These are phyloP conservation scores for Gelatoporia subvermispora DNA, from an alignment of 768 basidiomycete species.

Conservation along the genomic window DNA sequence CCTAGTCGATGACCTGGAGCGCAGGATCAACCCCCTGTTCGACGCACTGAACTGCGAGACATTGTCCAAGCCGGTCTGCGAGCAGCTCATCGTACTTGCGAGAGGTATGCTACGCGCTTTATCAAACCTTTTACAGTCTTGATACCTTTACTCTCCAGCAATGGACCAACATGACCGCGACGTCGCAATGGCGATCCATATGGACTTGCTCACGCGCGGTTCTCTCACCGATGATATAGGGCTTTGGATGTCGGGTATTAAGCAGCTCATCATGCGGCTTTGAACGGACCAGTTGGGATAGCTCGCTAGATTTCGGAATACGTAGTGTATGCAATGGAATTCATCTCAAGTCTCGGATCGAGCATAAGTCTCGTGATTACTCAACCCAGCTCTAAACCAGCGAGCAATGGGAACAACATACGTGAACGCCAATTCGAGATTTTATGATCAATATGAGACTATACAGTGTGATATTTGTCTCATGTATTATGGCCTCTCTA, in stretches of 20 bases:
- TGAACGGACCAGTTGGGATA: slow-evolving; percentile 17
- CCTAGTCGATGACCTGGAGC: slow-evolving; percentile 81
- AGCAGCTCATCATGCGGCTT: slow-evolving; percentile 77
- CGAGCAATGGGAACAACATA: too few species aligned
- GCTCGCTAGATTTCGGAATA: too few species aligned
- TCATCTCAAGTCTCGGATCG: too few species aligned
- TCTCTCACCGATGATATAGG: slow-evolving; percentile 81
- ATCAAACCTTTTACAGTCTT: neutral
- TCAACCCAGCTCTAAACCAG: too few species aligned
- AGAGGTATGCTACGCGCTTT: slow-evolving; percentile 48
- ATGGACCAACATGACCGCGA: slow-evolving; percentile 78
- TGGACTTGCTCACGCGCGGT: slow-evolving; percentile 76
- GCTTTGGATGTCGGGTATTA: slow-evolving; percentile 84
- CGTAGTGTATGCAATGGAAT: too few species aligned
- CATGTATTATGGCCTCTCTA: too few species aligned
- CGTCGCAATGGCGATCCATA: slow-evolving; percentile 76
- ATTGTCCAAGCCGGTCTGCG: slow-evolving; percentile 63
- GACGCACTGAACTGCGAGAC: slow-evolving; percentile 92
- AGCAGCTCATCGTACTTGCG: slow-evolving; percentile 65
- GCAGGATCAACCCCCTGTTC: slow-evolving; percentile 80
- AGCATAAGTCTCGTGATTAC: too few species aligned
- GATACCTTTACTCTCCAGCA: slow-evolving; percentile 40
- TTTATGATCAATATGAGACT: too few species aligned
- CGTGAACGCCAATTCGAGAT: too few species aligned
- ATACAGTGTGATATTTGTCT: too few species aligned